phyloP scores from a whole-genome alignment of 1,284 basidiomycete genomes.

The Macrocybe sp. region DNA sequence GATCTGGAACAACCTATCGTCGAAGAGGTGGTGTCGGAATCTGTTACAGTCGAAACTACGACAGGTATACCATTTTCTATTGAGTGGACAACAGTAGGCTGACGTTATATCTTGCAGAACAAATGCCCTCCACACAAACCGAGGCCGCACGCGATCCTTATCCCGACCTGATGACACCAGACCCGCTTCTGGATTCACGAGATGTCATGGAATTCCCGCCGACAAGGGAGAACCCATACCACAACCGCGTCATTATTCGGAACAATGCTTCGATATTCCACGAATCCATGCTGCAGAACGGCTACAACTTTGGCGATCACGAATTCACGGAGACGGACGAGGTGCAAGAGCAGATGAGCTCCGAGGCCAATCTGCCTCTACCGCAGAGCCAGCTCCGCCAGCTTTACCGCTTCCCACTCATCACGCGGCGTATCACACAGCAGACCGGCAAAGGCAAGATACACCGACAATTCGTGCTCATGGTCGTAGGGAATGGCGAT shows the following conservation, averaged over 20 bases:
- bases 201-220: constrained; percentile 51
- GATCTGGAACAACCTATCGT: too few species aligned
- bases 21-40: too few species aligned
- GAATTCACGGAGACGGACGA: constrained; percentile 26
- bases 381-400: constrained; percentile 15
- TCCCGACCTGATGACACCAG: constrained; percentile 57
- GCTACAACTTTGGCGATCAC: constrained; percentile 23
- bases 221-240: constrained; percentile 39
- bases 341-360: constrained; percentile 23
- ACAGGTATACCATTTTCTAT: not conserved
- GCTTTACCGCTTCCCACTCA: constrained; percentile 55
- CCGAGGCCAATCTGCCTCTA: constrained; percentile 19
- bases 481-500: constrained; percentile 82
- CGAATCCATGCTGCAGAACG: constrained; percentile 25
- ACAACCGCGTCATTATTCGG: constrained; percentile 56
- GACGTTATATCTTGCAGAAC: constrained; percentile 6
- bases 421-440: constrained; percentile 62
- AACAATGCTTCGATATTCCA: constrained; percentile 54
- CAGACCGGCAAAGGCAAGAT: constrained; percentile 89
- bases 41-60: too few species aligned
- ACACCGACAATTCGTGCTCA: constrained; percentile 59
- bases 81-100: not conserved
- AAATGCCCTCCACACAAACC: constrained; percentile 1
- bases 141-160: constrained; percentile 20
- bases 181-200: constrained; percentile 56